Evolutionary conservation across 2,329 filamentous ascomycete species (phyloP).

Genomic region (Hypocrella siamensis): DNA sequence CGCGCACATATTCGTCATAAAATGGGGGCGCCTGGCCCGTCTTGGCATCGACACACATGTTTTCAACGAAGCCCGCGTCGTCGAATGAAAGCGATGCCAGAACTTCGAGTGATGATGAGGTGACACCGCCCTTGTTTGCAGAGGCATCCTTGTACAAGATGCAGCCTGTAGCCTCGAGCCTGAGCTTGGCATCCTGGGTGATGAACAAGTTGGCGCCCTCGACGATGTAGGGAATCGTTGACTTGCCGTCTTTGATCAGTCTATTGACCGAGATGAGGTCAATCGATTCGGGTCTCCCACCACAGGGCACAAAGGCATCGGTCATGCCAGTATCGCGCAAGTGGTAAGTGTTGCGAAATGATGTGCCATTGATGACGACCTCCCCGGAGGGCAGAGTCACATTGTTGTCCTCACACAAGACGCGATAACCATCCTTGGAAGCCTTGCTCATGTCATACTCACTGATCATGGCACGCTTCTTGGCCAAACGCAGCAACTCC

Average conservation of each 20-base stretch:
- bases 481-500: constrained; percentile 74
- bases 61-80: constrained; percentile 68
- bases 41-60: constrained; percentile 74
- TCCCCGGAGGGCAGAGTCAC: constrained; percentile 80
- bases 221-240: constrained; percentile 81
- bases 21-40: constrained; percentile 66
- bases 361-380: constrained; percentile 74
- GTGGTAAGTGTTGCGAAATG: constrained; percentile 97
- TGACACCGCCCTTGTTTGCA: constrained; percentile 97
- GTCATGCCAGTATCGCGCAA: constrained; percentile 62
- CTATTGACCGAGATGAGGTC: constrained; percentile 77
- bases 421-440: constrained; percentile 74
- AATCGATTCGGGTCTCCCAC: constrained; percentile 91
- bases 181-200: constrained; percentile 92
- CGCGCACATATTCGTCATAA: constrained; percentile 83
- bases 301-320: constrained; percentile 89
- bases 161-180: constrained; percentile 87
- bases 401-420: constrained; percentile 83
- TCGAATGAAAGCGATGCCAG: constrained; percentile 90
- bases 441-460: constrained; percentile 77
- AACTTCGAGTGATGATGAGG: constrained; percentile 90
- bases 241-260: constrained; percentile 82
- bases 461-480: constrained; percentile 75
- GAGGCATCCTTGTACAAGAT: constrained; percentile 96
- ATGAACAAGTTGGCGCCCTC: constrained; percentile 98